Percentiles rank a stretch among this genome's conserved stretches.
These are phyloP conservation scores for Yamadazyma kanchanaburiensis DNA, from an alignment of 1,139 yeast species.

Conservation along the genomic window DNA sequence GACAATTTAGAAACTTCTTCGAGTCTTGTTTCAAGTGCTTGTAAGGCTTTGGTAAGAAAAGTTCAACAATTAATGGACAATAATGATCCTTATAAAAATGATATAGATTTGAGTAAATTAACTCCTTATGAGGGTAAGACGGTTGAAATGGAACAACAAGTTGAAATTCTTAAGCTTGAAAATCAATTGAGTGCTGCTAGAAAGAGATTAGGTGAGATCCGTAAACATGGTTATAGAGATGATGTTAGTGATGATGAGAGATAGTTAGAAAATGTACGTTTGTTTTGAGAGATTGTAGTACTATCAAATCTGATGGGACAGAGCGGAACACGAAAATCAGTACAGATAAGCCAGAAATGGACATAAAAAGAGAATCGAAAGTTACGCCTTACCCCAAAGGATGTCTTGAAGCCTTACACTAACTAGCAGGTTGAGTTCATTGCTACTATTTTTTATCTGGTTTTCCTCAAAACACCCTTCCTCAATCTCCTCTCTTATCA, in stretches of 20 bases:
- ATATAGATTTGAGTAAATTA: constrained; percentile 64
- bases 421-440: too few relatives aligned
- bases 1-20: constrained; percentile 70
- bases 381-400: too few relatives aligned
- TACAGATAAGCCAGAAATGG: too few relatives aligned
- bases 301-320: too few relatives aligned
- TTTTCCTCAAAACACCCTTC: too few relatives aligned
- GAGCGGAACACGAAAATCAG: too few relatives aligned
- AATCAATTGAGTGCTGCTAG: constrained; percentile 70
- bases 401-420: too few relatives aligned
- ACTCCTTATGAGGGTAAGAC: constrained; percentile 84
- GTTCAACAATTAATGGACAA: constrained; percentile 61
- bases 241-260: constrained; percentile 51
- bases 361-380: too few relatives aligned
- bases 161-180: constrained; percentile 80
- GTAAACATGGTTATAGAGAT: constrained; percentile 70
- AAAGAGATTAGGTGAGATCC: constrained; percentile 78
- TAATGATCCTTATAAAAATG: constrained; percentile 32
- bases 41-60: constrained; percentile 65
- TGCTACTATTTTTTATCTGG: too few relatives aligned
- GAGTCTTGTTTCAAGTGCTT: constrained; percentile 67
- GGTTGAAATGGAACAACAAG: constrained; percentile 91
- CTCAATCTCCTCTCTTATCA: too few relatives aligned
- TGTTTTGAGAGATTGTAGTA: too few relatives aligned
- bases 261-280: constrained; percentile 7